phyloP scores from a whole-genome alignment of 1,284 basidiomycete genomes.

The Ceratobasidium sp. region DNA sequence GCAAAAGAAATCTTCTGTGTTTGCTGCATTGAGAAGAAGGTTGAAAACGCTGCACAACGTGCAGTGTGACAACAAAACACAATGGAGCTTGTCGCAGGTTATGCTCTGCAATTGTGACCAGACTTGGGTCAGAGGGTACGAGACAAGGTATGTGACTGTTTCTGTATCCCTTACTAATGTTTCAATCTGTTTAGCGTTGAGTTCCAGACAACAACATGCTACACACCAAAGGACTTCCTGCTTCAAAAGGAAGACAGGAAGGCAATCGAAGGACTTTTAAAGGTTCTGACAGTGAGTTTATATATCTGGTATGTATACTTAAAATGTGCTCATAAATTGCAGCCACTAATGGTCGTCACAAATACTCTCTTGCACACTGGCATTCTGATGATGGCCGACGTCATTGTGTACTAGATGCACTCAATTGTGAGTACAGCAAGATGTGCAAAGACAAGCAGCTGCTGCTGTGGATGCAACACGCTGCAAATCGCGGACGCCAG shows the following conservation, averaged over 20 bases:
- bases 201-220: no score
- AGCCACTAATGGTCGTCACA: slow-evolving; percentile 4
- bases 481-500: neutral
- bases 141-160: no score
- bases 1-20: neutral
- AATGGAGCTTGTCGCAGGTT: neutral
- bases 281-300: no score
- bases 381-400: slow-evolving; percentile 6
- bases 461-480: neutral
- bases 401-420: slow-evolving; percentile 11
- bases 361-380: neutral
- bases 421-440: neutral
- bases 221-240: no score
- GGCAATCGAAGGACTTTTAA: no score
- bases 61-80: neutral
- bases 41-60: slow-evolving; percentile 1
- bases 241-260: no score
- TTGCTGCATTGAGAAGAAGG: neutral
- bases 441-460: neutral
- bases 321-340: no score
- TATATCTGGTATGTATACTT: no score
- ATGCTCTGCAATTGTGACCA: no score
- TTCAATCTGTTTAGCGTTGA: no score
- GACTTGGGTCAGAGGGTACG: no score
- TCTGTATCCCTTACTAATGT: no score